Evolutionary conservation across 495 filamentous ascomycete genomes (phyloP).

Genomic region (Aspergillus leporis): DNA sequence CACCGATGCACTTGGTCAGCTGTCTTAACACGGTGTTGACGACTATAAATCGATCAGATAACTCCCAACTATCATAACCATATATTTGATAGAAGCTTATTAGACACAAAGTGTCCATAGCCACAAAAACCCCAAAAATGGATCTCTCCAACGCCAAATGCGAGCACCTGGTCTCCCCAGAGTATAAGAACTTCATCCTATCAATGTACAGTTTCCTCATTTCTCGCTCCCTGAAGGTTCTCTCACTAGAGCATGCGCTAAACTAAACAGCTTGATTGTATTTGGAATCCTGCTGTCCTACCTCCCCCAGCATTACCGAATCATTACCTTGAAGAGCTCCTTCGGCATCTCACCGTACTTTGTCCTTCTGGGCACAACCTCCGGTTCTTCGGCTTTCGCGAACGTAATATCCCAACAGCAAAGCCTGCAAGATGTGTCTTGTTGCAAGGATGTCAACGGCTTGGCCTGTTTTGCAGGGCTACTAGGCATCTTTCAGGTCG

Average conservation of each 20-base stretch:
- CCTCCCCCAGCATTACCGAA: constrained; percentile 90
- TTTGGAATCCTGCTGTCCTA: constrained; percentile 92
- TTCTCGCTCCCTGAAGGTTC: not conserved
- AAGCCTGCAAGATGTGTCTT: constrained; percentile 75
- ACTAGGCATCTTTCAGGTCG: constrained; percentile 86
- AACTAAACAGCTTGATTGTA: constrained; percentile 67
- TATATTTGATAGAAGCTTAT: not conserved
- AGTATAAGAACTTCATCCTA: constrained; percentile 60
- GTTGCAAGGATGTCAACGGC: constrained; percentile 76
- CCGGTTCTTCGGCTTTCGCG: constrained; percentile 80
- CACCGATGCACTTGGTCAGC: not conserved
- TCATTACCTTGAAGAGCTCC: constrained; percentile 83
- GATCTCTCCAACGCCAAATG: constrained; percentile 33
- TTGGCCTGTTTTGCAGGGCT: constrained; percentile 83
- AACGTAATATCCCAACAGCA: constrained; percentile 85
- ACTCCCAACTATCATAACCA: not conserved
- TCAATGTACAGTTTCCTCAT: constrained; percentile 51
- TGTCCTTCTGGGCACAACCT: constrained; percentile 86
- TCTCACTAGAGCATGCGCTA: not conserved
- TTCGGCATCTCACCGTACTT: constrained; percentile 95
- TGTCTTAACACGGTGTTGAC: not conserved
- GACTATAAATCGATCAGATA: not conserved
- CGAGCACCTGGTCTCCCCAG: constrained; percentile 45
- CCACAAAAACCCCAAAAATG: constrained; percentile 20
- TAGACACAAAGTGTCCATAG: not conserved